Evolutionary conservation across 805 yeast genomes (phyloP).

Genomic region (Metschnikowia vanudenii): DNA sequence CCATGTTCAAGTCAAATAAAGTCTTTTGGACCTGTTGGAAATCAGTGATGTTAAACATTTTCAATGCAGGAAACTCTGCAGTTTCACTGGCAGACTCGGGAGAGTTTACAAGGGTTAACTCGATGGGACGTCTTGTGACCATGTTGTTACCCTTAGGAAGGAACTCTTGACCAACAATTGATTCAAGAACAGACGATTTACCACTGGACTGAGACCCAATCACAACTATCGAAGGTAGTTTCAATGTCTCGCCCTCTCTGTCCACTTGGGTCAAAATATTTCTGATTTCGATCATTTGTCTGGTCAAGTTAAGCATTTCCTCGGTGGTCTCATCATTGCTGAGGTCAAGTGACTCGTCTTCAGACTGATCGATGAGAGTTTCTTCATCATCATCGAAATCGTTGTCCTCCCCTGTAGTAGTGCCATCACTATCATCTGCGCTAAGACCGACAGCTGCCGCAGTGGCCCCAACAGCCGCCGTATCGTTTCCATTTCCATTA

Average conservation of each 20-base stretch:
- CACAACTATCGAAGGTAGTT: constrained; percentile 92
- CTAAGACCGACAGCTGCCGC: constrained; percentile 53
- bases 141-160: constrained; percentile 95
- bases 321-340: constrained; percentile 60
- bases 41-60: constrained; percentile 78
- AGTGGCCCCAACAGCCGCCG: constrained; percentile 47
- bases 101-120: constrained; percentile 84
- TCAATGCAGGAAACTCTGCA: constrained; percentile 92
- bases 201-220: constrained; percentile 98
- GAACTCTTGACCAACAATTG: constrained; percentile 97
- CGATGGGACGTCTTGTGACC: constrained; percentile 98
- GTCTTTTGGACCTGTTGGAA: constrained; percentile 85
- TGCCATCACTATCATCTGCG: constrained; percentile 36
- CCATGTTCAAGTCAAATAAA: constrained; percentile 85
- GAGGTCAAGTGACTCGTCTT: constrained; percentile 40
- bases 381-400: constrained; percentile 53
- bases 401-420: constrained; percentile 24
- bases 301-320: constrained; percentile 84
- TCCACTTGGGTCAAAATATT: constrained; percentile 73
- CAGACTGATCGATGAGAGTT: constrained; percentile 37
- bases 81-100: constrained; percentile 77
- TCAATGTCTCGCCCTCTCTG: constrained; percentile 63
- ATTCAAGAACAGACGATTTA: constrained; percentile 91
- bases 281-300: constrained; percentile 96
- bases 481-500: constrained; percentile 33